Percentiles rank a stretch among this genome's conserved stretches.
Evolutionary conservation across 2,329 filamentous ascomycete species (phyloP).

Genomic region (Penicillium oxalicum): DNA sequence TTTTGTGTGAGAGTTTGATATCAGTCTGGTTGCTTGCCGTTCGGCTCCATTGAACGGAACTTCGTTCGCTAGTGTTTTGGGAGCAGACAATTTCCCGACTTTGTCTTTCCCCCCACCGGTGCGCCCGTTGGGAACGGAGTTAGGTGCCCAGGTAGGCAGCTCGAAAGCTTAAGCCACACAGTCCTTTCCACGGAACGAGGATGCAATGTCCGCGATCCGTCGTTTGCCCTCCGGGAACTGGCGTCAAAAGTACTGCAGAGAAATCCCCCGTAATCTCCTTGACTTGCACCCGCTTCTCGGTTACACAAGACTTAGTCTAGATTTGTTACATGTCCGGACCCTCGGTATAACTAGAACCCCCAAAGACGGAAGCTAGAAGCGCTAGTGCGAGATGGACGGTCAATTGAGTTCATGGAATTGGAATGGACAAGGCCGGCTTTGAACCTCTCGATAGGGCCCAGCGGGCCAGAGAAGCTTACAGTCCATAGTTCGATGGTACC

Average conservation of each 20-base stretch:
- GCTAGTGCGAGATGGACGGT: background rate
- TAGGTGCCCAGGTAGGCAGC: too few species aligned
- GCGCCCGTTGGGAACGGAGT: background rate
- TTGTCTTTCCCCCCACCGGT: background rate
- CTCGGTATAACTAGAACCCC: constrained; percentile 5
- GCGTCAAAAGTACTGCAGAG: too few species aligned
- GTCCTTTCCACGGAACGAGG: background rate
- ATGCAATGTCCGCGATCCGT: constrained; percentile 5
- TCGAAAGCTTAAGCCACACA: background rate
- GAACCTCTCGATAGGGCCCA: background rate
- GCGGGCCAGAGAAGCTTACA: background rate
- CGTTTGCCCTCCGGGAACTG: background rate
- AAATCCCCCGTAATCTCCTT: too few species aligned
- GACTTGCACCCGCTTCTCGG: too few species aligned
- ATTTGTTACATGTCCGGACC: constrained; percentile 13
- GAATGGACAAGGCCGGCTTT: background rate
- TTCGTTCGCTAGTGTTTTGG: too few species aligned
- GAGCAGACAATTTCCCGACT: too few species aligned
- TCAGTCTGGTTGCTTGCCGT: too few species aligned
- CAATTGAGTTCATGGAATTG: background rate
- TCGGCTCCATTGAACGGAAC: too few species aligned
- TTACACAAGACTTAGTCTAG: too few species aligned
- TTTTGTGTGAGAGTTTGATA: too few species aligned
- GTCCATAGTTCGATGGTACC: background rate
- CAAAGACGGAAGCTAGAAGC: background rate